Evolutionary conservation across 2,329 filamentous ascomycete genomes (phyloP).

Genomic region (Hypoxylon sp.): DNA sequence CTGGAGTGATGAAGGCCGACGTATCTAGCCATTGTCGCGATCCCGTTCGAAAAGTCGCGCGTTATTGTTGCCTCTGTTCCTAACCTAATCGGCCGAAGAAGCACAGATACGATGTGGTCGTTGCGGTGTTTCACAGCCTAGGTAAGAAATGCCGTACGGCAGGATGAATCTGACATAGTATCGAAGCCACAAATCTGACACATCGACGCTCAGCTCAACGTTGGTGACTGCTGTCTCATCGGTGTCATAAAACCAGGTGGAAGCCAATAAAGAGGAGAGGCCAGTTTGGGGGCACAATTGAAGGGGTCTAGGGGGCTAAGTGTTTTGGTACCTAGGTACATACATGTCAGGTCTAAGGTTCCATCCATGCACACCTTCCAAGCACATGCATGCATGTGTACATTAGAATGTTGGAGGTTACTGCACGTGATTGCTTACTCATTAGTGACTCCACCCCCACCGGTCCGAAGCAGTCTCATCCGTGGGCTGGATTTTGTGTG

Average conservation of each 20-base stretch:
- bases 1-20: not conserved
- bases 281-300: not conserved
- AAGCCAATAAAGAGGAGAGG: constrained; percentile 16
- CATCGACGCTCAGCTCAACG: constrained; percentile 9
- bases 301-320: not conserved
- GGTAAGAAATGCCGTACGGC: constrained; percentile 5
- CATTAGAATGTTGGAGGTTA: not conserved
- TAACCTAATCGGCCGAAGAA: not conserved
- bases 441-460: not conserved
- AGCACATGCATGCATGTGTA: not conserved
- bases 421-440: constrained; percentile 8
- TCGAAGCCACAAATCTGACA: constrained; percentile 24
- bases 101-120: not conserved
- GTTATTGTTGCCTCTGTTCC: constrained; percentile 3
- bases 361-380: not conserved
- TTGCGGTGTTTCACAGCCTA: constrained; percentile 5
- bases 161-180: constrained; percentile 21
- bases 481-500: not conserved
- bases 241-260: constrained; percentile 20
- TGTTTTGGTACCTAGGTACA: not conserved
- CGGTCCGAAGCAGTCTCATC: not conserved
- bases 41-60: not conserved
- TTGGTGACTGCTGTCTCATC: constrained; percentile 28
- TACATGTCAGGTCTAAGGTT: no score
- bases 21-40: not conserved